A percentile compares a stretch with the other conserved stretches of the same genome.
Evolutionary conservation across 2,329 filamentous ascomycete species (phyloP).

Genomic region (Dothidotthia symphoricarpi): DNA sequence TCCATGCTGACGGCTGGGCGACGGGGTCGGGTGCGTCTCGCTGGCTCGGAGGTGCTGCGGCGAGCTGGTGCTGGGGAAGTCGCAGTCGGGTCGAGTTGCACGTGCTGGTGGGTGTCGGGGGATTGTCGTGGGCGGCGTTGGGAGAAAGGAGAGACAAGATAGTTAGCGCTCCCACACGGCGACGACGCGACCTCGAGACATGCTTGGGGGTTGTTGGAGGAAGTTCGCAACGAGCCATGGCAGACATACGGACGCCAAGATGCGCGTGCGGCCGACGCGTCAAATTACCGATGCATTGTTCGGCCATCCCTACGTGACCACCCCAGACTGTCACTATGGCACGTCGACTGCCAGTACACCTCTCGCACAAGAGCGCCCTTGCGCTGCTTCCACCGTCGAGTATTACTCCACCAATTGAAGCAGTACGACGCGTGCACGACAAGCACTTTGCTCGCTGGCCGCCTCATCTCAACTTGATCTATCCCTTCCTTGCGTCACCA

Average conservation of each 20-base stretch:
- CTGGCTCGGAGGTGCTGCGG: slow-evolving; percentile 23
- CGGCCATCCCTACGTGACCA: slow-evolving; percentile 3
- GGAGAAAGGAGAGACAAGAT: slow-evolving; percentile 4
- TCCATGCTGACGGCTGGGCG: slow-evolving; percentile 28
- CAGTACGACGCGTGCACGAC: slow-evolving; percentile 24
- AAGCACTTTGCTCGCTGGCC: slow-evolving; percentile 31
- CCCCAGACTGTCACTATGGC: slow-evolving; percentile 11
- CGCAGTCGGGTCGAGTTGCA: slow-evolving; percentile 16
- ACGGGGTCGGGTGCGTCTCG: slow-evolving; percentile 10
- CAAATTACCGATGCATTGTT: too few relatives aligned
- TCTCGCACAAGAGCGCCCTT: slow-evolving; percentile 31
- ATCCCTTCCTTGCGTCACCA: slow-evolving; percentile 28
- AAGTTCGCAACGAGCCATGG: slow-evolving; percentile 4
- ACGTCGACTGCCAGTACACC: slow-evolving; percentile 16
- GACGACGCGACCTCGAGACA: slow-evolving; percentile 26
- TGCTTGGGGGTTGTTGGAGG: slow-evolving; percentile 19
- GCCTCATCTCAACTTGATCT: slow-evolving; percentile 34
- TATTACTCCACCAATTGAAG: slow-evolving; percentile 27
- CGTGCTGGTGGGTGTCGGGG: slow-evolving; percentile 9
- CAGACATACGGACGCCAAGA: slow-evolving; percentile 18
- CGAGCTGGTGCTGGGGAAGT: slow-evolving; percentile 14
- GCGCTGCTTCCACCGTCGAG: slow-evolving; percentile 22
- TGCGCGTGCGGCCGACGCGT: slow-evolving; percentile 14
- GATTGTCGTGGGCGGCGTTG: slow-evolving; percentile 13
- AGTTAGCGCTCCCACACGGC: slow-evolving; percentile 32